phyloP scores from a whole-genome alignment of 1,284 basidiomycete species.

The Vanrija sp. region DNA sequence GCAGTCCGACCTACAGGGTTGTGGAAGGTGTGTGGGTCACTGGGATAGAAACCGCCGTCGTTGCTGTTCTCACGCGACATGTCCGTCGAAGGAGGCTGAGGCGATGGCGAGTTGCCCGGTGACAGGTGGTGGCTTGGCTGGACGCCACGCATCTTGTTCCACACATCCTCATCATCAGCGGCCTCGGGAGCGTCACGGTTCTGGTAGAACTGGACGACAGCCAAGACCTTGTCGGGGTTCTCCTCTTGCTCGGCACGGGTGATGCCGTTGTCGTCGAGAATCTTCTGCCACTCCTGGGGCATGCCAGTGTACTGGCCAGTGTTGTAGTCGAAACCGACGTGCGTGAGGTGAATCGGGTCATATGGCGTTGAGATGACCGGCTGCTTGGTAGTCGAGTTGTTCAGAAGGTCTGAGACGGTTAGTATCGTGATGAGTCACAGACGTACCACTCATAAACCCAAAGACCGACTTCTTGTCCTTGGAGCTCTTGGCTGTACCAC shows the following conservation, averaged over 20 bases:
- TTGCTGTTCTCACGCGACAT: constrained; percentile 45
- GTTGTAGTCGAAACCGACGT: constrained; percentile 98
- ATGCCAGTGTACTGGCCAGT: constrained; percentile 97
- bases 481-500: constrained; percentile 46
- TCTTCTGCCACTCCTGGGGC: constrained; percentile 98
- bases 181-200: constrained; percentile 47
- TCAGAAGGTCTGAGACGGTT: constrained; percentile 62
- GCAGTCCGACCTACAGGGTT: too few relatives aligned
- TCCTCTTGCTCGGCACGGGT: constrained; percentile 92
- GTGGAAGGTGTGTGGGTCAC: constrained; percentile 4
- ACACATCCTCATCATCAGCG: constrained; percentile 53
- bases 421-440: not conserved
- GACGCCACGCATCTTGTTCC: constrained; percentile 64
- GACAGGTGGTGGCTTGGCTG: constrained; percentile 27
- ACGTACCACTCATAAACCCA: constrained; percentile 48
- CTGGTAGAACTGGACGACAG: constrained; percentile 90
- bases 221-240: constrained; percentile 95
- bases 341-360: constrained; percentile 98
- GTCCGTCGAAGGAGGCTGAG: constrained; percentile 23
- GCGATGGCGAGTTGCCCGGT: constrained; percentile 10
- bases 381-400: constrained; percentile 50
- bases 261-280: constrained; percentile 94
- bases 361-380: constrained; percentile 95
- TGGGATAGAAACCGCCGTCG: constrained; percentile 15
- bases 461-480: constrained; percentile 51